Evolutionary conservation across 768 basidiomycete genomes (phyloP), one percentile per base, ranked within the genome.

Genomic region (Zangia roseola): DNA sequence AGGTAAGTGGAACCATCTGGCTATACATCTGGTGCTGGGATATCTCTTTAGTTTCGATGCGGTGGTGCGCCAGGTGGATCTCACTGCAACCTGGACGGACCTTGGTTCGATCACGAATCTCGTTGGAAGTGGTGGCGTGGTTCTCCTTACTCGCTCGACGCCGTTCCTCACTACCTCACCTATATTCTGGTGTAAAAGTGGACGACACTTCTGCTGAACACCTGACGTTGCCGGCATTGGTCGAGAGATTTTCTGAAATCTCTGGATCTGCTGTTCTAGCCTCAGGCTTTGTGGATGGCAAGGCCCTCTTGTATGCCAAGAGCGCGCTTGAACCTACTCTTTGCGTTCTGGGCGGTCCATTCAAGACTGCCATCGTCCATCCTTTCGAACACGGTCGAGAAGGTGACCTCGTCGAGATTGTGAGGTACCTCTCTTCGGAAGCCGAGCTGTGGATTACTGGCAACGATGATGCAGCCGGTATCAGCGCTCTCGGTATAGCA

Each of bases 391-490:
- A 67, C 35, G 58, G 60, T 13, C 42, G 43, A 17, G 65, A 67
- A 40, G 63, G 58, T 5, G 55, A 67, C 13, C 54, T 66, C 10
- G 31, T 67, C 14, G 65, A 67, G 17, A 54, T 67, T 12, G 60
- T 52, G 1, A 58, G 52, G 34, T 57, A 59, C 43, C 44, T 67
- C 14, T 49, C 60, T 20, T 54, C 55, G 2, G 65, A 64, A 21
- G 55, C 59, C 2, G 64, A 66, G 20, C 17, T 66, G 4, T 66
- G 64, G 64, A 56, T 66, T 43, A 61, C 55, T 2, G 63, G 62
- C 5, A 67, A 66, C 26, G 64, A 66, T 31, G 56, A 67, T 24
- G 58, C 64, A 2, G 62, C 52, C 40, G 64, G 64, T 24, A 66
- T 67, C 14, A 62, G 62, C 10, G 65, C 64, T 16, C 55, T 66